Percentiles rank a stretch among this genome's conserved stretches.
Conservation (phyloP, 495 filamentous ascomycete genomes). For the Penicillium argentinense region DNA sequence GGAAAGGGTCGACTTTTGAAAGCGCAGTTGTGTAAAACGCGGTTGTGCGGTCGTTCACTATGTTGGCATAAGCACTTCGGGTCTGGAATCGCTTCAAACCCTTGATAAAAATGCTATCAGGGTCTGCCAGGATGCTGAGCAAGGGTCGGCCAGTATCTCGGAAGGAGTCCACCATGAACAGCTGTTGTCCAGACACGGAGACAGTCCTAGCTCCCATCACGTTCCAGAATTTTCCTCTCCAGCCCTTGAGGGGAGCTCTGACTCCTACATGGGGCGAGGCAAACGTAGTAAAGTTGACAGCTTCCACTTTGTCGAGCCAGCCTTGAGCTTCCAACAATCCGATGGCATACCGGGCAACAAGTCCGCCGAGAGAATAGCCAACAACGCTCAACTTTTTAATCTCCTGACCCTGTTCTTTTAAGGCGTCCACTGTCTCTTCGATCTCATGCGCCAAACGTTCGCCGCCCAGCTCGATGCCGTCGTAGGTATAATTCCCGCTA, state of each 20-base stretch:
- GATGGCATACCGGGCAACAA: constrained; percentile 84
- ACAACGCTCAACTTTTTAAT: constrained; percentile 82
- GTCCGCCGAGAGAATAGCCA: constrained; percentile 86
- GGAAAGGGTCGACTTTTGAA: constrained; percentile 71
- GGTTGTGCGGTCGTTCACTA: constrained; percentile 78
- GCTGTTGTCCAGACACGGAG: constrained; percentile 78
- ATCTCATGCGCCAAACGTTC: constrained; percentile 88
- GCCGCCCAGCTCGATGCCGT: constrained; percentile 88
- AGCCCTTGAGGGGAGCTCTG: constrained; percentile 68
- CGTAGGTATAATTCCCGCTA: constrained; percentile 82
- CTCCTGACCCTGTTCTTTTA: constrained; percentile 61
- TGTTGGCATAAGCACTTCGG: constrained; percentile 76
- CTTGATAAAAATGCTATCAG: constrained; percentile 79
- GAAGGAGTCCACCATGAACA: constrained; percentile 86
- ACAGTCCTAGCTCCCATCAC: constrained; percentile 72
- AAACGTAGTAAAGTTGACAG: constrained; percentile 93
- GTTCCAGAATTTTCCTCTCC: constrained; percentile 72
- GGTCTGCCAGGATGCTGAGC: constrained; percentile 78
- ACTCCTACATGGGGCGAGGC: constrained; percentile 88
- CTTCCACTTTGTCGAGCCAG: constrained; percentile 72
- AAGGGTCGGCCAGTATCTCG: constrained; percentile 77
- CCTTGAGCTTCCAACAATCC: constrained; percentile 80
- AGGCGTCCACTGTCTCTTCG: constrained; percentile 72
- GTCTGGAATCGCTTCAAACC: constrained; percentile 73
- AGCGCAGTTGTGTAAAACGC: constrained; percentile 81